Percentiles rank a stretch among this genome's conserved stretches.
These are phyloP conservation scores for Colletotrichum chlorophyti DNA, from an alignment of 2,329 filamentous ascomycete species.

Conservation along the genomic window DNA sequence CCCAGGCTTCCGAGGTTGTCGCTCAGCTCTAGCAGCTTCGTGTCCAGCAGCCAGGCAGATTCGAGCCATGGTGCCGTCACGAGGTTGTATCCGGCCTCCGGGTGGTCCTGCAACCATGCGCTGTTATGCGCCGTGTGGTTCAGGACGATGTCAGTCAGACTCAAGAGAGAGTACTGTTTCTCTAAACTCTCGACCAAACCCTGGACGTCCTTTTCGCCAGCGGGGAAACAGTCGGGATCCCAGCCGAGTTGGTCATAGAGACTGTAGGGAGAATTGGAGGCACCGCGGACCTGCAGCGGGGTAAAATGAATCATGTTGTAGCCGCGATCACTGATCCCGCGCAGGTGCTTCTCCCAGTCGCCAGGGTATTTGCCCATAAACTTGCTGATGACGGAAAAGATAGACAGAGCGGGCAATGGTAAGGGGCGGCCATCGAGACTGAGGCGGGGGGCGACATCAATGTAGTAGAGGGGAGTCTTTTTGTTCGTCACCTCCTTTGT, in stretches of 20 bases:
- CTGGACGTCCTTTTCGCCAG: slow-evolving; percentile 82
- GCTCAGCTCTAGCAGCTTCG: slow-evolving; percentile 76
- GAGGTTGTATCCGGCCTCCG: slow-evolving; percentile 94
- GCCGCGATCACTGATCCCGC: slow-evolving; percentile 85
- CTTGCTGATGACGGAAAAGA: slow-evolving; percentile 96
- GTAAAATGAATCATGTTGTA: slow-evolving; percentile 99
- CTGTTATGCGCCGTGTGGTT: slow-evolving; percentile 98
- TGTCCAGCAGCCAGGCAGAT: slow-evolving; percentile 68
- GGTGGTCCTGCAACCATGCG: slow-evolving; percentile 91
- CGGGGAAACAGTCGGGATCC: slow-evolving; percentile 82
- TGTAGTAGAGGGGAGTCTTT: slow-evolving; percentile 82
- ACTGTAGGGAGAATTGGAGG: slow-evolving; percentile 96
- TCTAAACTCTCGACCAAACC: slow-evolving; percentile 83
- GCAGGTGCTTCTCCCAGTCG: slow-evolving; percentile 89
- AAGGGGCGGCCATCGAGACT: slow-evolving; percentile 75
- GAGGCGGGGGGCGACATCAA: slow-evolving; percentile 88
- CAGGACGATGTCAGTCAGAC: slow-evolving; percentile 94
- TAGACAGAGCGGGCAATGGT: slow-evolving; percentile 84
- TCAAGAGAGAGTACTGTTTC: slow-evolving; percentile 81
- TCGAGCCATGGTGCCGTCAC: slow-evolving; percentile 83
- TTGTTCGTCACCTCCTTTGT: slow-evolving; percentile 61
- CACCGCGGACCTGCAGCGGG: slow-evolving; percentile 85
- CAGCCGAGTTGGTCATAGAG: slow-evolving; percentile 91
- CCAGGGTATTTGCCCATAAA: slow-evolving; percentile 94
- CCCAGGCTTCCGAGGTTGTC: slow-evolving; percentile 73